These are phyloP conservation scores for Daldinia bambusicola DNA, from an alignment of 495 filamentous ascomycete species.

Conservation along the genomic window DNA sequence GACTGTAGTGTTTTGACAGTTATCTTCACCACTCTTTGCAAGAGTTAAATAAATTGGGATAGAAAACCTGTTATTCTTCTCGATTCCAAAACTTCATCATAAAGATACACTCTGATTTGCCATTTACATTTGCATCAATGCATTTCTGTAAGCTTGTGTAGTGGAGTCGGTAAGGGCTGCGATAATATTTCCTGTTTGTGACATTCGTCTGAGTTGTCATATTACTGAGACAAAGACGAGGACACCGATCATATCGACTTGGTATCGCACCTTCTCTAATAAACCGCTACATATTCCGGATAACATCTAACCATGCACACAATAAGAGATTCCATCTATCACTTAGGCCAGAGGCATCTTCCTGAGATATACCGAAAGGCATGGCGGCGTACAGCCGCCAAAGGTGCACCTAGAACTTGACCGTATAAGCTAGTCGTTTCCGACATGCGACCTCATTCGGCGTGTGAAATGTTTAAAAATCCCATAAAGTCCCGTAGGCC, in stretches of 20 bases:
- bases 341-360: neutral
- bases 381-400: neutral
- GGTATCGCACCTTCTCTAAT: neutral
- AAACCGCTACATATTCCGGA: neutral
- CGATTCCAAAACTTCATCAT: too few relatives aligned
- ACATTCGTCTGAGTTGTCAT: slow-evolving; percentile 3
- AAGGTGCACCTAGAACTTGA: neutral
- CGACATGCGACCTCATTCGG: neutral
- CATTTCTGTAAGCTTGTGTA: too few relatives aligned
- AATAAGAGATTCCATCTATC: neutral
- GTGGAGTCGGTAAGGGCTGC: neutral
- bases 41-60: too few relatives aligned
- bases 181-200: slow-evolving; percentile 1
- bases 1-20: too few relatives aligned
- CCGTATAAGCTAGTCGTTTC: neutral
- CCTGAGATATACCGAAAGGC: neutral
- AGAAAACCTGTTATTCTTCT: too few relatives aligned
- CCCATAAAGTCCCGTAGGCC: neutral
- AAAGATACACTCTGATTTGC: too few relatives aligned
- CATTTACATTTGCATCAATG: too few relatives aligned
- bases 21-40: too few relatives aligned
- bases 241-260: neutral
- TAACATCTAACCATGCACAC: neutral
- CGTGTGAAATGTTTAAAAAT: neutral
- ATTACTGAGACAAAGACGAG: slow-evolving; percentile 4